Percentiles rank a stretch among this genome's conserved stretches.
phyloP scores from a whole-genome alignment of 495 filamentous ascomycete species.

The Mycothermus thermophilus region DNA sequence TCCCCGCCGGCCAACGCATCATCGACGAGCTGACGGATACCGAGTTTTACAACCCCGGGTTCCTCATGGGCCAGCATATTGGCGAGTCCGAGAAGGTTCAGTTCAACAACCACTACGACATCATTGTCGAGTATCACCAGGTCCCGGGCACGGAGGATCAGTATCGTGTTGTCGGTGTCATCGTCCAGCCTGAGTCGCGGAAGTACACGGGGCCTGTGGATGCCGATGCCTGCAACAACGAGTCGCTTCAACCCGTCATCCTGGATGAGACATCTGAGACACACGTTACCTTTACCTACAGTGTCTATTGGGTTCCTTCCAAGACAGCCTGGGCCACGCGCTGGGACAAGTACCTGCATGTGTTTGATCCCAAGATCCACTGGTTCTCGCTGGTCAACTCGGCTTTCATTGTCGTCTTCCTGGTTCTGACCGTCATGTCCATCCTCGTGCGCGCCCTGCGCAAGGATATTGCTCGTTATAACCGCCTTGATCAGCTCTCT shows the following conservation, averaged over 20 bases:
- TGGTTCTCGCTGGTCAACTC: conserved; percentile 97
- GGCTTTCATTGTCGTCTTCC: conserved; percentile 80
- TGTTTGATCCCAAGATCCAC: conserved; percentile 91
- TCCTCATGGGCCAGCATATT: conserved; percentile 57
- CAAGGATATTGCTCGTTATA: conserved; percentile 94
- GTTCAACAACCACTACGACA: conserved; percentile 90
- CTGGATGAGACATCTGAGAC: conserved; percentile 54
- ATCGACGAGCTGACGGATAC: conserved; percentile 56
- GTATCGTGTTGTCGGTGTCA: conserved; percentile 79
- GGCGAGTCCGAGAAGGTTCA: conserved; percentile 32
- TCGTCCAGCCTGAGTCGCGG: conserved; percentile 67
- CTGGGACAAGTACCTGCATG: conserved; percentile 96
- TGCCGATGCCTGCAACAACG: conserved; percentile 46
- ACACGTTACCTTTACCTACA: conserved; percentile 74
- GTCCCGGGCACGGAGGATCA: conserved; percentile 42
- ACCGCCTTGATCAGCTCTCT: conserved; percentile 74
- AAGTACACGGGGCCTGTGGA: conserved; percentile 42
- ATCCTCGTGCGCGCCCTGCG: conserved; percentile 73
- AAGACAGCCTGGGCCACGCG: conserved; percentile 82
- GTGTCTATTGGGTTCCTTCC: conserved; percentile 70
- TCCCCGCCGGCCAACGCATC: conserved; percentile 74
- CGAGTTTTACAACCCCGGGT: conserved; percentile 76
- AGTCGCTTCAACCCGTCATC: conserved; percentile 35
- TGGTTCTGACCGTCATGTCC: conserved; percentile 79
- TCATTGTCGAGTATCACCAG: conserved; percentile 84